Evolutionary conservation across 2,329 filamentous ascomycete species (phyloP).

Genomic region (Capronia americana): DNA sequence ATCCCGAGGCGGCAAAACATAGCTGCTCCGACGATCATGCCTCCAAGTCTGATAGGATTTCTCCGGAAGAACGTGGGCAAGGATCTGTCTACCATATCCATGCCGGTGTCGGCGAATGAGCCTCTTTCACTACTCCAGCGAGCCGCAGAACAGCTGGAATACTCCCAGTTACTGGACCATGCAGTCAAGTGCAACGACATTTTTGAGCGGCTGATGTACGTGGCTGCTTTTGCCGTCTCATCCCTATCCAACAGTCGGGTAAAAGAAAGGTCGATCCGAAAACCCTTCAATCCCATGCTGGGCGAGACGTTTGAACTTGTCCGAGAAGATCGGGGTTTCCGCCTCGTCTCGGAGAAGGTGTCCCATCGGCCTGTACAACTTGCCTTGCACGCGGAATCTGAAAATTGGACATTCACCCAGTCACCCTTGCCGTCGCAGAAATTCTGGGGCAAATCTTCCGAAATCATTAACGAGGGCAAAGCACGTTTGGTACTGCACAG

Average conservation of each 20-base stretch:
- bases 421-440: conserved; percentile 90
- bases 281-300: conserved; percentile 96
- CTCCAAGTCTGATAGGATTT: conserved; percentile 91
- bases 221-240: conserved; percentile 89
- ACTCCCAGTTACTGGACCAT: conserved; percentile 80
- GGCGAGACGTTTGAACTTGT: conserved; percentile 96
- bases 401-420: conserved; percentile 84
- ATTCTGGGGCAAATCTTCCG: conserved; percentile 97
- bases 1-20: conserved; percentile 74
- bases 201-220: conserved; percentile 77
- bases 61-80: conserved; percentile 98
- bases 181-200: conserved; percentile 65
- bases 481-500: conserved; percentile 78
- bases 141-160: conserved; percentile 88
- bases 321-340: conserved; percentile 83
- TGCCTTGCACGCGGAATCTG: conserved; percentile 89
- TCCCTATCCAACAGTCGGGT: conserved; percentile 80
- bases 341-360: conserved; percentile 94
- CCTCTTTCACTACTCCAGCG: conserved; percentile 87
- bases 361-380: conserved; percentile 89
- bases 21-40: conserved; percentile 74
- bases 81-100: conserved; percentile 92
- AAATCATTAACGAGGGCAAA: conserved; percentile 90
- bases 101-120: conserved; percentile 97
- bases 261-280: conserved; percentile 89